phyloP scores from a whole-genome alignment of 192 early-diverging fungal species.

The Coemansia sp. region DNA sequence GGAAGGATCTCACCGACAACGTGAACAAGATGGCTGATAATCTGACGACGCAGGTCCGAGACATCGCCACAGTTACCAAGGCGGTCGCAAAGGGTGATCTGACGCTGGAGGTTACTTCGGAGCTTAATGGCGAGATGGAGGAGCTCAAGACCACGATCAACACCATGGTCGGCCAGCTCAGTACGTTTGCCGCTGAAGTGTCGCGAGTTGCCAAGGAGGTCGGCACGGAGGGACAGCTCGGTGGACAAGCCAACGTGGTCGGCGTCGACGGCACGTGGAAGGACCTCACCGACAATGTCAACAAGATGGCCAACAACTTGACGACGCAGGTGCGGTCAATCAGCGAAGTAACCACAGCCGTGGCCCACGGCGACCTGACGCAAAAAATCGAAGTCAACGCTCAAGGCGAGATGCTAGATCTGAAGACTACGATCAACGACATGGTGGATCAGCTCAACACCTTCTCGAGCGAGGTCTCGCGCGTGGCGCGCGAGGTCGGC shows the following conservation, averaged over 20 bases:
- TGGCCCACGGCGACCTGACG: constrained; percentile 66
- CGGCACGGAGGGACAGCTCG: constrained; percentile 68
- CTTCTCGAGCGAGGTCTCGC: constrained; percentile 54
- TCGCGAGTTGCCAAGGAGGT: constrained; percentile 68
- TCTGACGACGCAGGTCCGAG: constrained; percentile 62
- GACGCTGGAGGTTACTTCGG: constrained; percentile 51
- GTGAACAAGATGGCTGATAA: constrained; percentile 69
- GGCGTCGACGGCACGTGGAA: constrained; percentile 70
- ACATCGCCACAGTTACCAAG: constrained; percentile 61
- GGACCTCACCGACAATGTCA: constrained; percentile 71
- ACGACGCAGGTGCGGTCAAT: constrained; percentile 70
- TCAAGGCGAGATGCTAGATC: constrained; percentile 61
- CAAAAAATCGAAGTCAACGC: constrained; percentile 57
- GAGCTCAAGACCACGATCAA: constrained; percentile 63
- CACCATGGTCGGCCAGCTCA: constrained; percentile 66
- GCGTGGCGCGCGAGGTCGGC: constrained; percentile 63
- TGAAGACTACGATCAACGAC: constrained; percentile 64
- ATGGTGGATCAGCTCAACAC: constrained; percentile 62
- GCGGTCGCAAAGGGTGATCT: constrained; percentile 60
- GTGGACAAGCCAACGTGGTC: constrained; percentile 65
- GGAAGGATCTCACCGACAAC: constrained; percentile 64
- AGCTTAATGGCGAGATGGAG: constrained; percentile 57
- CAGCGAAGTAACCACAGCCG: constrained; percentile 64
- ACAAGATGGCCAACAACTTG: constrained; percentile 67
- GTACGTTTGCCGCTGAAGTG: constrained; percentile 66